Conservation (phyloP, 805 yeast species). For the Kluyveromyces siamensis region DNA sequence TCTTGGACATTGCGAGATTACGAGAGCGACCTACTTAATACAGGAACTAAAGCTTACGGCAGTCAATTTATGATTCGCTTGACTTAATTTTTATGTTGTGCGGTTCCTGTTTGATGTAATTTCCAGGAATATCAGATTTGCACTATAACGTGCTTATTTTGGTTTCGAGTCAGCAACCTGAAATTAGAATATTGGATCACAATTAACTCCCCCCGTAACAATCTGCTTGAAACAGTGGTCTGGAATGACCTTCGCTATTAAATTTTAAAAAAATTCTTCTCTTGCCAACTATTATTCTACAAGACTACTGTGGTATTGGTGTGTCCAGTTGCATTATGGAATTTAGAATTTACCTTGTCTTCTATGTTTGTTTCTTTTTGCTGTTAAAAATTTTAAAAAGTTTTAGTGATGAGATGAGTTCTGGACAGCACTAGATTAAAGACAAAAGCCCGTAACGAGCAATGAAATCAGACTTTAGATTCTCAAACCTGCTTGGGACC, state of each 20-base stretch:
- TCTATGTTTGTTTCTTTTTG: not conserved
- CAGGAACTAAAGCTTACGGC: no score
- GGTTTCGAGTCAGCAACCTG: no score
- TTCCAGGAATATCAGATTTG: not conserved
- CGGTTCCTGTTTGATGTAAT: not conserved
- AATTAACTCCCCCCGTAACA: no score
- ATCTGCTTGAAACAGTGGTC: no score
- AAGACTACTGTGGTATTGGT: not conserved
- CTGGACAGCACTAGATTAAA: not conserved
- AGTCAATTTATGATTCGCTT: not conserved
- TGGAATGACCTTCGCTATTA: not conserved
- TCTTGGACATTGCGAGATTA: not conserved
- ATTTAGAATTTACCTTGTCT: not conserved
- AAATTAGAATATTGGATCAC: no score
- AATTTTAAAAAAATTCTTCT: no score
- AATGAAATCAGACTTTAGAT: constrained; percentile 85
- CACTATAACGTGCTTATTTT: no score
- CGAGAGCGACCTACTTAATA: not conserved
- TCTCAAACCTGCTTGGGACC: constrained; percentile 86
- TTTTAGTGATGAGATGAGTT: constrained; percentile 13
- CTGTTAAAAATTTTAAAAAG: constrained; percentile 8
- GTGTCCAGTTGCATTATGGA: not conserved
- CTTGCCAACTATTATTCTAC: not conserved
- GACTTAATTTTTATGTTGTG: not conserved
- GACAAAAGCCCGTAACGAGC: not conserved